Percentiles rank a stretch among this genome's conserved stretches.
Evolutionary conservation across 2,329 filamentous ascomycete species (phyloP).

Genomic region (Stagonosporopsis rhizophila): DNA sequence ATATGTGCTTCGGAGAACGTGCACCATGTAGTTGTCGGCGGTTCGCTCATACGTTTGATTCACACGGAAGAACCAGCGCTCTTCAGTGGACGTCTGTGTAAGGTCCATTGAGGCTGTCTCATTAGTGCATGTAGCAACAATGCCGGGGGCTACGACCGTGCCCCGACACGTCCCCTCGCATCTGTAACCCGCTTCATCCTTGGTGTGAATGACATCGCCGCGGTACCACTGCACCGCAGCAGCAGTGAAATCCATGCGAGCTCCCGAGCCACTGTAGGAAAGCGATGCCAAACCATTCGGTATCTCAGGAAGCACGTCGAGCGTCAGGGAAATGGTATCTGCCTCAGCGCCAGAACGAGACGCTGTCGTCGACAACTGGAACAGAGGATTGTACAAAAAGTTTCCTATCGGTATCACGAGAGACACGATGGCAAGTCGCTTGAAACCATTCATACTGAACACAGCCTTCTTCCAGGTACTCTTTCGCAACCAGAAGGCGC

Average conservation of each 20-base stretch:
- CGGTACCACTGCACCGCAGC: slow-evolving; percentile 9
- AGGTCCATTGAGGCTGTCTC: neutral
- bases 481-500: slow-evolving; percentile 3
- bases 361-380: slow-evolving; percentile 5
- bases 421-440: neutral
- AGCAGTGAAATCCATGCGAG: slow-evolving; percentile 8
- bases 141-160: slow-evolving; percentile 1
- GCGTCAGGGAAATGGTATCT: neutral
- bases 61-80: slow-evolving; percentile 4
- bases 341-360: slow-evolving; percentile 2
- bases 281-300: slow-evolving; percentile 4
- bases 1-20: slow-evolving; percentile 4
- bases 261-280: neutral
- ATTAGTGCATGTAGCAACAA: slow-evolving; percentile 7
- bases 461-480: slow-evolving; percentile 4
- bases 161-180: slow-evolving; percentile 4
- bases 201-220: neutral
- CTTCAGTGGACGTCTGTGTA: neutral
- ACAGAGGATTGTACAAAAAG: slow-evolving; percentile 8
- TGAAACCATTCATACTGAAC: slow-evolving; percentile 4
- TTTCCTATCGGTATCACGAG: slow-evolving; percentile 2
- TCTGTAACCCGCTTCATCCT: slow-evolving; percentile 2
- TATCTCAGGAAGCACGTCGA: slow-evolving; percentile 6
- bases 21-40: slow-evolving; percentile 3
- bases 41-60: slow-evolving; percentile 1